Base-by-base conservation (phyloP, 345 rosid species). In the Acer yangbiense region DNA sequence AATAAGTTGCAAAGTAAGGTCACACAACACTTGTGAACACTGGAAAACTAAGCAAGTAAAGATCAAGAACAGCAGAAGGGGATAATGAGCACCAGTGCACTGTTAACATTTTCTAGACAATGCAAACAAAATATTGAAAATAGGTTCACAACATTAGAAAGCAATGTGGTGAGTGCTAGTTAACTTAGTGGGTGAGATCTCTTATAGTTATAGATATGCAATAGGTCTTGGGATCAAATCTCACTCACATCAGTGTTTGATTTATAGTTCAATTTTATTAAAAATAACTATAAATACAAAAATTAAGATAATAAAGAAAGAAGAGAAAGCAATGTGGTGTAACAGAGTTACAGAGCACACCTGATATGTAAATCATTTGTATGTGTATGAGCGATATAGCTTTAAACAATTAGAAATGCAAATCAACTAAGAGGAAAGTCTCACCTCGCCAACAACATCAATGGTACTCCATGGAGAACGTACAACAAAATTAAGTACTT, bases 391-490 rank as follows among this genome's bases (percentile, higher is more conserved):
- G 70, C 29, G 52, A 35, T 48, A 60, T 6, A 69, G 48, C 71
- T 21, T 27, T 20, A 67, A 65, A 52, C 20, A 14, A 66, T 52
- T 46, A 41, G 39, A 18, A 73, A 77, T 48, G 25, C 55, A 76
- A 46, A 70, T 18, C 76, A 29, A 61, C 10, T 46, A 72, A 62
- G 39, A 60, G 25, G 8, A 9, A 60, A 73, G 76, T 55, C 90
- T 84, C 83, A 94, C 99, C 99, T 94, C 86, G 63, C 93, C 92
- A 77, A 93, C 74, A 17, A 91, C 83, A 50, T 94, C 98, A 73
- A 94, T 88, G 75, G 99, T 96, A 72, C 81, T 93, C 99, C 99
- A 96, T 18, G 98, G 99, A 76, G 99, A 94, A 65, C 99, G 98
- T 62, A 96, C 98, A 71, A 96, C 82, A 89, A 88, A 92, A 82